Evolutionary conservation across 805 yeast genomes (phyloP).

Genomic region (Clavispora asparagi): DNA sequence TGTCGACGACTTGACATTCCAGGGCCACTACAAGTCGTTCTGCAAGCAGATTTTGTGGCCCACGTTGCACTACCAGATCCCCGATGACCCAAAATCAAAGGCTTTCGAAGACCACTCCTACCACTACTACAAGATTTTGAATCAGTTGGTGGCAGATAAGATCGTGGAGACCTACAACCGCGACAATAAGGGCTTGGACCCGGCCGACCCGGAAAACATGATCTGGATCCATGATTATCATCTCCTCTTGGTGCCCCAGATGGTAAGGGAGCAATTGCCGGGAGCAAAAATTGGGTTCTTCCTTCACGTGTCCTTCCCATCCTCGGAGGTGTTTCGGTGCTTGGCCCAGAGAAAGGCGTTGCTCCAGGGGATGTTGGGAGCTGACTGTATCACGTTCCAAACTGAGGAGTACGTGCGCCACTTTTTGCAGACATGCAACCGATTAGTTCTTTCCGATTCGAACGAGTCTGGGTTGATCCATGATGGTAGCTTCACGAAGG

Average conservation of each 20-base stretch:
- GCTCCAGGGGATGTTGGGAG: constrained; percentile 80
- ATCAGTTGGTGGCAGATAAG: constrained; percentile 74
- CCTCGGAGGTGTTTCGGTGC: constrained; percentile 91
- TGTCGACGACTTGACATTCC: constrained; percentile 73
- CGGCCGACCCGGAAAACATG: constrained; percentile 49
- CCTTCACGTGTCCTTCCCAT: constrained; percentile 91
- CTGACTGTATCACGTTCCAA: constrained; percentile 85
- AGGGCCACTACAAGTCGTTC: constrained; percentile 86
- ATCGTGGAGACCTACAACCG: constrained; percentile 53
- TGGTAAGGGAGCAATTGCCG: constrained; percentile 74
- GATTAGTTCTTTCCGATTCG: constrained; percentile 81
- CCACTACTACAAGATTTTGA: constrained; percentile 73
- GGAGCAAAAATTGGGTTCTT: constrained; percentile 86
- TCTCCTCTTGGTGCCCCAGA: constrained; percentile 74
- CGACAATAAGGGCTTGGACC: constrained; percentile 45
- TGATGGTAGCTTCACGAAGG: constrained; percentile 52
- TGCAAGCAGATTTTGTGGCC: constrained; percentile 98
- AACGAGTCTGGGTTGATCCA: constrained; percentile 55
- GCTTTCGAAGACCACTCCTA: constrained; percentile 96
- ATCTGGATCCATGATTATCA: constrained; percentile 97
- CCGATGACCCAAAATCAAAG: constrained; percentile 89
- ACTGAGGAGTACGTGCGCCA: constrained; percentile 92
- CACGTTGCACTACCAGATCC: constrained; percentile 86
- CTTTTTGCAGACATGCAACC: constrained; percentile 83
- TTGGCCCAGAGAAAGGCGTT: constrained; percentile 79